Conservation (phyloP, 2,329 filamentous ascomycete genomes). For the Pestalotiopsis sp. region DNA sequence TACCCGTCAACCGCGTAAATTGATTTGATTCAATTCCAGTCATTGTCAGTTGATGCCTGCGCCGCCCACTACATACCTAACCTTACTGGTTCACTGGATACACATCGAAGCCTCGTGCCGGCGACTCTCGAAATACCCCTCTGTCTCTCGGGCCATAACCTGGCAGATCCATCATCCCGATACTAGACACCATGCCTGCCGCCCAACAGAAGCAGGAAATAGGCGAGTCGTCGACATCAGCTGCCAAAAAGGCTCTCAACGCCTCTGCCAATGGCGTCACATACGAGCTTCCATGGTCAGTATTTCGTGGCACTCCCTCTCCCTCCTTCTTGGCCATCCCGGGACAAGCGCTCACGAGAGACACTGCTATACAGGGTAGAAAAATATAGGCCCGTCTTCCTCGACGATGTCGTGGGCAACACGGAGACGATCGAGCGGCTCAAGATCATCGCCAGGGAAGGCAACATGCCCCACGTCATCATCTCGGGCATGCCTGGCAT, state of each 20-base stretch:
- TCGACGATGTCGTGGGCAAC: slow-evolving; percentile 97
- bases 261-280: slow-evolving; percentile 53
- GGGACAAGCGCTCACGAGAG: not conserved
- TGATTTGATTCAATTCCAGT: slow-evolving; percentile 17
- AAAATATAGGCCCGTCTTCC: slow-evolving; percentile 92
- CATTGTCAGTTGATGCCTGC: not conserved
- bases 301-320: not conserved
- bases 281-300: slow-evolving; percentile 81
- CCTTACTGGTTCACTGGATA: not conserved
- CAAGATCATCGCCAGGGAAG: slow-evolving; percentile 97
- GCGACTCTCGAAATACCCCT: not conserved
- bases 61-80: no score
- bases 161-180: slow-evolving; percentile 12
- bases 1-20: slow-evolving; percentile 31
- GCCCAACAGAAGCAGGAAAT: slow-evolving; percentile 48
- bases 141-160: not conserved
- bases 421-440: slow-evolving; percentile 96
- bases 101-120: not conserved
- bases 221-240: slow-evolving; percentile 65
- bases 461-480: slow-evolving; percentile 99
- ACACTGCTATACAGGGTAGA: slow-evolving; percentile 72
- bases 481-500: slow-evolving; percentile 99
- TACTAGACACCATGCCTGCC: slow-evolving; percentile 46
- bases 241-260: slow-evolving; percentile 57
- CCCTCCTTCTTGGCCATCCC: not conserved